Base-by-base conservation (phyloP, 2,329 filamentous ascomycete genomes). In the Aspergillus caelatus region DNA sequence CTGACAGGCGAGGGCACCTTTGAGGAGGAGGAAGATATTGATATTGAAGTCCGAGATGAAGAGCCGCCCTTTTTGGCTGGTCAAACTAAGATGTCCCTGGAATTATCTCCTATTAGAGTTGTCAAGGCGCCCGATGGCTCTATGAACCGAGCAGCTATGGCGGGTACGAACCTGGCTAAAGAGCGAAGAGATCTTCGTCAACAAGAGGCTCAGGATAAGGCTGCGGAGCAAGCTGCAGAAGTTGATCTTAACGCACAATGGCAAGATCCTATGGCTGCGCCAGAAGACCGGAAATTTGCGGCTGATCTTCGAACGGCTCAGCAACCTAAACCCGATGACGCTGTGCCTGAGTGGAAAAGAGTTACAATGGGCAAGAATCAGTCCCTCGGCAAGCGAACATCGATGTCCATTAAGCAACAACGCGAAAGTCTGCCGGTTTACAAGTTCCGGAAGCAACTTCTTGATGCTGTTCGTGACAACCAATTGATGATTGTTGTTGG, bases 51-150 rank as follows among this genome's bases (percentile, higher is more conserved):
- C 34, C 88, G 90, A 69, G 95, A 99, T 66, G 95, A 99, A 71
- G 95, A 99, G 73, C 96, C 95, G 0, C 95, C 95, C 0, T 99
- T 99, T 82, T 79, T 99, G 66, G 91, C 92, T 19, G 95, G 95
- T 5, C 96, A 99, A 77, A 99, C 95, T 0, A 97, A 97, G 74
- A 94, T 97, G 75, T 97, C 93, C 11, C 84, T 99, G 10, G 95
- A 99, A 73, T 81, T 99, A 4, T 97, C 94, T 2, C 95, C 95
- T 0, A 99, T 99, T 65, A 87, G 96, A 67, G 94, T 99, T 26
- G 92, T 99, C 71, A 98, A 98, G 79, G 95, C 95, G 1, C 96
- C 95, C 0, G 95, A 99, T 78, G 95, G 95, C n/a, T 98, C 94
- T 4, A 89, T 99, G 78, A 99, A 99, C 75, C 87, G 95, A 72